These are phyloP conservation scores for Penstemon eatonii DNA, from an alignment of 257 asterid genomes.

Conservation along the genomic window DNA sequence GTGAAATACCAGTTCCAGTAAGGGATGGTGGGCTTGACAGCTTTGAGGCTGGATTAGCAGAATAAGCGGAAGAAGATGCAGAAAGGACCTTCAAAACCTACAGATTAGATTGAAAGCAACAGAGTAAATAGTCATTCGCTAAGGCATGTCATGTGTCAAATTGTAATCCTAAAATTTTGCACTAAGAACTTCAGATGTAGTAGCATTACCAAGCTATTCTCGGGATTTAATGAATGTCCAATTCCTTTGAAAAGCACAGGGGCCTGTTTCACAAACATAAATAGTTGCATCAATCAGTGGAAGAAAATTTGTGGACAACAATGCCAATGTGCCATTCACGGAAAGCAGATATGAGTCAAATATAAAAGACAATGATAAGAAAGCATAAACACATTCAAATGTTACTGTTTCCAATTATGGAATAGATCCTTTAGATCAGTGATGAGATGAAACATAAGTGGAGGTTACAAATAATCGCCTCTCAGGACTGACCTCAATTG, in stretches of 20 bases:
- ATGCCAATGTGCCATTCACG: conserved; percentile 1
- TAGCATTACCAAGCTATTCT: conserved; percentile 61
- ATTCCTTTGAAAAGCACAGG: conserved; percentile 77
- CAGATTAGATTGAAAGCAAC: conserved; percentile 24
- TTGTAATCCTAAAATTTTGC: neutral
- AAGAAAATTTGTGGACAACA: neutral
- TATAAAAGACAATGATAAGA: neutral
- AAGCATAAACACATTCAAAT: neutral
- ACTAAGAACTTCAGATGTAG: neutral
- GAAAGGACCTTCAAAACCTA: conserved; percentile 73
- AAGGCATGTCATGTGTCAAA: conserved; percentile 16
- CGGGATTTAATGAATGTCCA: conserved; percentile 68
- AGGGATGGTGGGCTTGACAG: conserved; percentile 59
- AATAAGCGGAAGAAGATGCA: conserved; percentile 71
- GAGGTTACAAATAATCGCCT: conserved; percentile 1
- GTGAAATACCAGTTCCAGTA: conserved; percentile 61
- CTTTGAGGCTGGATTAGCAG: conserved; percentile 62
- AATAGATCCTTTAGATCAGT: neutral
- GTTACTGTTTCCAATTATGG: neutral
- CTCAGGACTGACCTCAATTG: conserved; percentile 52
- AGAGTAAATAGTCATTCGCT: conserved; percentile 1
- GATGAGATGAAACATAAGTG: neutral
- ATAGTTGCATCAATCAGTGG: conserved; percentile 2
- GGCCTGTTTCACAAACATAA: conserved; percentile 46
- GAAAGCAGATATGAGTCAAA: neutral